Evolutionary conservation across 495 filamentous ascomycete genomes (phyloP).

Genomic region (Paragyromitra xinjiangensis): DNA sequence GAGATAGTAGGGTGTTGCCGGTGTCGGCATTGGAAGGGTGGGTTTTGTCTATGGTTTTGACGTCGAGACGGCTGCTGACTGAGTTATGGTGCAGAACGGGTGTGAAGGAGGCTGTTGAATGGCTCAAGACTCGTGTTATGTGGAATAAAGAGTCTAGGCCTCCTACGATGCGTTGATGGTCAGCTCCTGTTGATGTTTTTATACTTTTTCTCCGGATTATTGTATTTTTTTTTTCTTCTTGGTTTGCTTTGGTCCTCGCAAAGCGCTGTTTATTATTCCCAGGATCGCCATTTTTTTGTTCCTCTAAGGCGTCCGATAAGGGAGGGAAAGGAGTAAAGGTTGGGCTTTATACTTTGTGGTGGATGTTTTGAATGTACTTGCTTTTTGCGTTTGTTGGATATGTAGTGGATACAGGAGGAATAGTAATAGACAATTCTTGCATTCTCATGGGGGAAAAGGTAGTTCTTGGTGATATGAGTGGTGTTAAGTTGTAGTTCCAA

Average conservation of each 20-base stretch:
- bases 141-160: constrained; percentile 96
- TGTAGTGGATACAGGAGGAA: neutral
- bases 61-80: constrained; percentile 23
- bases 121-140: constrained; percentile 86
- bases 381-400: neutral
- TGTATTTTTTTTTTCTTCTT: neutral
- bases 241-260: neutral
- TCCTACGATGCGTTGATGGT: constrained; percentile 81
- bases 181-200: constrained; percentile 5
- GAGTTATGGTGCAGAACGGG: constrained; percentile 66
- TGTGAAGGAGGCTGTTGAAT: constrained; percentile 93
- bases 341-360: constrained; percentile 31
- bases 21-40: constrained; percentile 84
- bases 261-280: constrained; percentile 9
- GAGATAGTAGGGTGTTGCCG: constrained; percentile 89
- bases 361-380: neutral
- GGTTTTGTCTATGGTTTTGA: neutral
- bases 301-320: neutral
- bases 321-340: constrained; percentile 42
- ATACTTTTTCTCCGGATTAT: neutral
- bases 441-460: no score
- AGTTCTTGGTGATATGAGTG: no score
- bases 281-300: constrained; percentile 1
- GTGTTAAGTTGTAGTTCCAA: no score
- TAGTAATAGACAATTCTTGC: constrained; percentile 10